A percentile compares a stretch with the other conserved stretches of the same genome.
Evolutionary conservation across 352 stramenopile genomes (phyloP).

Genomic region (Globisporangium yorkense): DNA sequence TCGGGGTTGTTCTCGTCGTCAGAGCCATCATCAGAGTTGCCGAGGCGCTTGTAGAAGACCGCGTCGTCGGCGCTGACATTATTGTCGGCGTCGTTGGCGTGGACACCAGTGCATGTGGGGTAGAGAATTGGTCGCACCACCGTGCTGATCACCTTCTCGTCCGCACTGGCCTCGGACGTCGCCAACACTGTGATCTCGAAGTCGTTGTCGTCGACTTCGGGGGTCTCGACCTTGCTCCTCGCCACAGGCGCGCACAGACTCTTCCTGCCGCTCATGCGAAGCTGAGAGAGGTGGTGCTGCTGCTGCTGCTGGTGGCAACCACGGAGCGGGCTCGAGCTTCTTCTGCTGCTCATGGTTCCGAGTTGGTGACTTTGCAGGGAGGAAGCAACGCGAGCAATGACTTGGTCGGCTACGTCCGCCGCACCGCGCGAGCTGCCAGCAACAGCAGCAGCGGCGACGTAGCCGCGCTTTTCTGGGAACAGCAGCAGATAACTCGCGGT

Average conservation of each 20-base stretch:
- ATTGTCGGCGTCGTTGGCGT: background rate
- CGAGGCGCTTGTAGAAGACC: conserved; percentile 5
- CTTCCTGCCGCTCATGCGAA: background rate
- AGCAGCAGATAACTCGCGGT: too few relatives aligned
- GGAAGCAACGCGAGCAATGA: background rate
- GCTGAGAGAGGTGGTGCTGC: background rate
- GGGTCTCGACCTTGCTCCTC: background rate
- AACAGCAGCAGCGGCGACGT: too few relatives aligned
- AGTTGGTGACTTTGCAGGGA: background rate
- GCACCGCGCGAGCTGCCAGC: too few relatives aligned
- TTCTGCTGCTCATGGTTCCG: background rate
- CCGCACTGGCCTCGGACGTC: background rate
- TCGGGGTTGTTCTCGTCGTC: conserved; percentile 10
- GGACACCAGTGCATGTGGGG: background rate
- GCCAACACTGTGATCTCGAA: background rate
- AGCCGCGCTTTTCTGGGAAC: too few relatives aligned
- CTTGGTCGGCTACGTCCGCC: too few relatives aligned
- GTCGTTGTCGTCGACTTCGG: background rate
- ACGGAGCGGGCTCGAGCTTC: background rate
- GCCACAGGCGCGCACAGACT: background rate
- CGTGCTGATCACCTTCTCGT: background rate
- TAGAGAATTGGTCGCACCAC: conserved; percentile 2
- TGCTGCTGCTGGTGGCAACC: background rate
- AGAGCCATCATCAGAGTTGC: background rate
- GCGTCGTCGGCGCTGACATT: background rate